Evolutionary conservation across 2,329 filamentous ascomycete genomes (phyloP), one percentile per base, ranked within the genome.

Genomic region (Aspergillus proliferans): DNA sequence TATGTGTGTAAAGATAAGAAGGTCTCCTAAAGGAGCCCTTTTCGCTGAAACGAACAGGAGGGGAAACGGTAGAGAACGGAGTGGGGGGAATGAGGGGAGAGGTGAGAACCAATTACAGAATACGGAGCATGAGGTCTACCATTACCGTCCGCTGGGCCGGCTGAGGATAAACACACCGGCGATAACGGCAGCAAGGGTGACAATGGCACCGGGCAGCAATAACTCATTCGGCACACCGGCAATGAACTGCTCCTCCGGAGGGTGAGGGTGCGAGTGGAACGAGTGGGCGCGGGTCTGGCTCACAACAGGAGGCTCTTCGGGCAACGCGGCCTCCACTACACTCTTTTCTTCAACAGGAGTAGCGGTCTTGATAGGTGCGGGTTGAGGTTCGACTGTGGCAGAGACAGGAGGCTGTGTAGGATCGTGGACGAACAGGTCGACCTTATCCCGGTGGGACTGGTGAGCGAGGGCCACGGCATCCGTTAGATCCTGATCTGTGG

Each of bases 401-500:
- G 83, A 75, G n/a, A 90, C 79, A 0, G 91, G 87, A n/a, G 92
- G 84, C 71, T 93, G 86, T 54, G 90, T 83, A 1, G 92, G 91
- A 61, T 98, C 87, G 67, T 98, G 93, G 10, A 97, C 91, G 61
- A 95, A 97, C 14, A 98, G 79, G 62, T 98, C 93, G 18, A 98
- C 93, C 78, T 98, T 98, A 59, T 97, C 93, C 42, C 83, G 84
- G 58, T 78, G 83, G 42, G 81, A 79, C 50, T 87, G 84, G 52
- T 88, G 85, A 4, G 92, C 88, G 24, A 97, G 80, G 18, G 85
- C 78, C 57, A 98, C 88, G 1, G 93, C 90, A 70, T 98, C 93
- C 2, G 93, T 73, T 39, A 98, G 80, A 66, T 98, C 93, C 56
- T 92, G 86, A 64, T 97, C 90, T 0, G 92, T 95, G 9, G 93